phyloP scores from a whole-genome alignment of 441 rosid genomes.

The Raphanus hybrid region DNA sequence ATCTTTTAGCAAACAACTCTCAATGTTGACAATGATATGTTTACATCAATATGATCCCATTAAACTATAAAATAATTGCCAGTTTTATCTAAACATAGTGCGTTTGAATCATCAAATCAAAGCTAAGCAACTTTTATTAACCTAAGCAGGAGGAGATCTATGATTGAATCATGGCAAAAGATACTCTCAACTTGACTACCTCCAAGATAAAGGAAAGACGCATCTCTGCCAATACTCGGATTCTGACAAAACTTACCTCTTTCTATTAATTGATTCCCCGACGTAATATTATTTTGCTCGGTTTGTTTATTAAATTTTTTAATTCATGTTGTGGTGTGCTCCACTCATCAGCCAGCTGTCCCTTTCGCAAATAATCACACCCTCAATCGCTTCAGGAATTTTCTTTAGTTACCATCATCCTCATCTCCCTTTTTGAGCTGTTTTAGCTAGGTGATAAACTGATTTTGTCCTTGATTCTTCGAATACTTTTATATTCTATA shows the following conservation, averaged over 20 bases:
- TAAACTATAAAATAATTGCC: not conserved
- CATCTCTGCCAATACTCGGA: constrained; percentile 27
- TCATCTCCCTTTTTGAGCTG: not conserved
- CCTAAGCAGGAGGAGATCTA: not conserved
- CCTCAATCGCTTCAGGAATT: not conserved
- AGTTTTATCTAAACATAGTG: not conserved
- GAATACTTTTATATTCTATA: not conserved
- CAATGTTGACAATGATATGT: not conserved
- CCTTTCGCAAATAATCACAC: not conserved
- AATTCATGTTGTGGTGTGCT: constrained; percentile 12
- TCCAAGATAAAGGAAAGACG: constrained; percentile 27
- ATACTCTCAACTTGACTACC: not conserved
- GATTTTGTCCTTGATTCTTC: not conserved
- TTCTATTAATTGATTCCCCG: constrained; percentile 10
- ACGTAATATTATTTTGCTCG: constrained; percentile 2
- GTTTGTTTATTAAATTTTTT: constrained; percentile 11
- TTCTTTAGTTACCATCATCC: constrained; percentile 9
- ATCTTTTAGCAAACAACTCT: constrained; percentile 38
- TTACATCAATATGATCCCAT: constrained; percentile 7
- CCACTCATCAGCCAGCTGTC: constrained; percentile 24
- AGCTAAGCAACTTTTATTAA: not conserved
- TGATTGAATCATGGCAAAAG: constrained; percentile 1
- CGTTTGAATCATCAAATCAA: constrained; percentile 9
- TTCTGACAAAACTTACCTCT: constrained; percentile 4
- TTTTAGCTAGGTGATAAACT: not conserved